Percentiles rank a stretch among this genome's conserved stretches.
Evolutionary conservation across 805 yeast species (phyloP).

Genomic region (Sungouiella blattae): DNA sequence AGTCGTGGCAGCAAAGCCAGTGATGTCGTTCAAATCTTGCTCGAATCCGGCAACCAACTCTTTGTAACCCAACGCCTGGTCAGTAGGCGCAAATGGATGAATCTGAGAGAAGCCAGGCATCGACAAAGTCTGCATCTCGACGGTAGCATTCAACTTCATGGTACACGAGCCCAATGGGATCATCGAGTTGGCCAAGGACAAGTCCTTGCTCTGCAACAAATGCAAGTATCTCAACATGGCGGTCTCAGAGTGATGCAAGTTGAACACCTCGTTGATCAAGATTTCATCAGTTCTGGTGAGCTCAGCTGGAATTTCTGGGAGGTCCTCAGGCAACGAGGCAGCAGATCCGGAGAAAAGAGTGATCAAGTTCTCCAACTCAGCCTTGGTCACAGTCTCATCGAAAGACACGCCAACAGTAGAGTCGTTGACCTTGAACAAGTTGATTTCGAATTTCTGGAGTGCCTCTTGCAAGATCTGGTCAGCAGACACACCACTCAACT

Average conservation of each 20-base stretch:
- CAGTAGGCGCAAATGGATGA: conserved; percentile 89
- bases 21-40: conserved; percentile 80
- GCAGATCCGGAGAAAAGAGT: conserved; percentile 52
- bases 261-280: conserved; percentile 74
- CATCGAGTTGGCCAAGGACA: conserved; percentile 94
- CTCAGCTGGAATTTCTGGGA: conserved; percentile 51
- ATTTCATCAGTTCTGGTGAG: conserved; percentile 55
- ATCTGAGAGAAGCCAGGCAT: conserved; percentile 89
- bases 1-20: conserved; percentile 89
- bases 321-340: conserved; percentile 20
- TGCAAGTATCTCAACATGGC: conserved; percentile 90
- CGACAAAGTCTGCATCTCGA: conserved; percentile 89
- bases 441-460: conserved; percentile 60
- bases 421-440: conserved; percentile 66
- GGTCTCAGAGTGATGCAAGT: conserved; percentile 88
- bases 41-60: conserved; percentile 75
- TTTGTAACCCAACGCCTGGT: conserved; percentile 85
- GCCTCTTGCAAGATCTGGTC: conserved; percentile 58
- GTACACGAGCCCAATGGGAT: conserved; percentile 97
- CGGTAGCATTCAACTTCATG: conserved; percentile 94
- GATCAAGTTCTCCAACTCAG: conserved; percentile 57
- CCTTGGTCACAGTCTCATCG: conserved; percentile 79
- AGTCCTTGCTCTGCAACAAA: conserved; percentile 76
- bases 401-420: conserved; percentile 68
- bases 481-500: conserved; percentile 48